A percentile compares a stretch with the other conserved stretches of the same genome.
phyloP scores from a whole-genome alignment of 768 basidiomycete species.

The Amanita rimosa region DNA sequence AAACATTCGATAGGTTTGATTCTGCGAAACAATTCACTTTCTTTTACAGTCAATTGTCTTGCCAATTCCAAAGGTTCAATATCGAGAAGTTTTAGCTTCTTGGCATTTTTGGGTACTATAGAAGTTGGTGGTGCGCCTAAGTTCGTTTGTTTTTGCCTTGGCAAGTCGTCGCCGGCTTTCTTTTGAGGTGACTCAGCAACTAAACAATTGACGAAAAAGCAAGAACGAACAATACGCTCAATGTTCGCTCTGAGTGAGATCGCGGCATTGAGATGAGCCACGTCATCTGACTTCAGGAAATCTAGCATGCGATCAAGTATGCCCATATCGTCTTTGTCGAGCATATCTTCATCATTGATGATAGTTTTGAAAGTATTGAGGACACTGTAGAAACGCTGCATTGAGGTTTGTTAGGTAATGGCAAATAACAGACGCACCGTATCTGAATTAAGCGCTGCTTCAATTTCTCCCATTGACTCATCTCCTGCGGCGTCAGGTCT shows the following conservation, averaged over 20 bases:
- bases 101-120: slow-evolving; percentile 58
- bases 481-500: slow-evolving; percentile 47
- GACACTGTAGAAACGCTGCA: slow-evolving; percentile 37
- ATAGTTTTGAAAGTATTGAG: slow-evolving; percentile 87
- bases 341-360: slow-evolving; percentile 71
- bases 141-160: slow-evolving; percentile 44
- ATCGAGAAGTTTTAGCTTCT: slow-evolving; percentile 74
- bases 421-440: slow-evolving; percentile 40
- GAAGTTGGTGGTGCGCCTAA: slow-evolving; percentile 61
- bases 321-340: slow-evolving; percentile 79
- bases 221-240: slow-evolving; percentile 61
- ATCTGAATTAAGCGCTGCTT: slow-evolving; percentile 85
- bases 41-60: slow-evolving; percentile 86
- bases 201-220: slow-evolving; percentile 1
- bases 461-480: slow-evolving; percentile 68
- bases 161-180: slow-evolving; percentile 45
- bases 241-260: slow-evolving; percentile 67
- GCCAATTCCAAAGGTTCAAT: slow-evolving; percentile 86
- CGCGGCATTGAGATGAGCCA: slow-evolving; percentile 53
- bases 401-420: neutral
- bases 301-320: slow-evolving; percentile 76
- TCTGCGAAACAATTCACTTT: slow-evolving; percentile 75
- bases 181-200: slow-evolving; percentile 10
- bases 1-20: slow-evolving; percentile 89
- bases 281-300: slow-evolving; percentile 60